Base-by-base conservation (phyloP, 2,329 filamentous ascomycete genomes). In the Aureobasidium vineae region DNA sequence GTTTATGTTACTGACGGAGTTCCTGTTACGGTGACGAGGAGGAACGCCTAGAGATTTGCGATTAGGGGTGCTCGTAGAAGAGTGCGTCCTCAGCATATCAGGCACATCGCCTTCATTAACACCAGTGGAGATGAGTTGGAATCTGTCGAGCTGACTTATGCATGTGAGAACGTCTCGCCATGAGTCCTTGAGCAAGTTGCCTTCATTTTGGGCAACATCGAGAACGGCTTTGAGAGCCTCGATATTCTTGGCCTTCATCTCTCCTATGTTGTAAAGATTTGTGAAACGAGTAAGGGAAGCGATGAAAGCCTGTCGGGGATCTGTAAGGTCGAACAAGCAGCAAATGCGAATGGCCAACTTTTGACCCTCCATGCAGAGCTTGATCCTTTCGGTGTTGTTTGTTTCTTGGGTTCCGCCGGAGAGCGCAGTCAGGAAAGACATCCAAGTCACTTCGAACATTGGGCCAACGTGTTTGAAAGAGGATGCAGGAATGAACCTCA, bases 381-480 rank as follows among this genome's bases (percentile, higher is more conserved):
- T 92, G 76, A 97, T 93, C 19, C 95, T 91, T 71, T 97, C 92
- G 5, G 97, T 82, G 73, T 97, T 97, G 71, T 96, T 91, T 0
- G 91, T 90, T 74, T 97, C 93, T 72, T 98, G 95, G 76, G 95
- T 93, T 71, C 96, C 91, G 60, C 91, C 93, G 1, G 94, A 97
- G 31, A 99, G 84, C 0, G 93, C 93, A 5, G 94, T 98, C 73
- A 99, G 90, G 77, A 97, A 96, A 11, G 94, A 97, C 94, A 98
- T 99, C 95, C 95, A 99, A 0, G 92, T 96, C 28, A 97, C 92
- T 73, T 97, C 93, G 74, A 99, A 98, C 95, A 99, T 99, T 0
- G 95, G 92, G 0, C 95, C 95, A 59, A 97, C 90, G 76, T 99
- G 95, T 72, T 92, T 94, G 76, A 92, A 93, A 0, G 93, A 98